Evolutionary conservation across 495 filamentous ascomycete species (phyloP).

Genomic region (Aspergillus carlsbadensis): DNA sequence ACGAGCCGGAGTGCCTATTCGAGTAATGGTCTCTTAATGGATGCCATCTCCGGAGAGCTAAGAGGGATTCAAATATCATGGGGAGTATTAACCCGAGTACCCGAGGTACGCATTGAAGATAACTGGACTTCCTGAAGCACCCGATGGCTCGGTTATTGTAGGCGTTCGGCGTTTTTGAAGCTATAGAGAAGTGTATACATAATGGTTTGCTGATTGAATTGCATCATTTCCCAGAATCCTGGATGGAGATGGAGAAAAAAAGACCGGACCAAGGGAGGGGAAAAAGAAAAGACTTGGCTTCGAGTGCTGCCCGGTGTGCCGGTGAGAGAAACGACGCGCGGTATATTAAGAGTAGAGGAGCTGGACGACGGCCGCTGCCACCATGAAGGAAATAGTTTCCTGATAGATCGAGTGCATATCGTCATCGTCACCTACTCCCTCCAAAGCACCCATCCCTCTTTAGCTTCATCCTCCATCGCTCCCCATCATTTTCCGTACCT

Average conservation of each 20-base stretch:
- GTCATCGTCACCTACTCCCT: slow-evolving; percentile 2
- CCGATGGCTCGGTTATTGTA: slow-evolving; percentile 18
- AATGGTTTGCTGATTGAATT: not conserved
- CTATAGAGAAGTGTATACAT: not conserved
- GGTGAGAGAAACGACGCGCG: slow-evolving; percentile 15
- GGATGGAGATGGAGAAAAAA: slow-evolving; percentile 7
- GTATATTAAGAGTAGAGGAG: not conserved
- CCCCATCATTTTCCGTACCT: not conserved
- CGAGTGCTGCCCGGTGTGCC: slow-evolving; percentile 23
- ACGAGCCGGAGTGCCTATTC: not conserved
- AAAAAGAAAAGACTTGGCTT: slow-evolving; percentile 11
- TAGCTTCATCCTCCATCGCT: not conserved
- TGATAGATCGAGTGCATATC: not conserved
- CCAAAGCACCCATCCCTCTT: not conserved
- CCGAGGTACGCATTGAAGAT: slow-evolving; percentile 17
- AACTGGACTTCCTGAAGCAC: slow-evolving; percentile 19
- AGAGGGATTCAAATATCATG: not conserved
- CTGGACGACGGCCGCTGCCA: too few species aligned
- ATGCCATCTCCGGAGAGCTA: too few species aligned
- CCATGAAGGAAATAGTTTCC: not conserved
- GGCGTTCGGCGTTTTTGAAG: not conserved
- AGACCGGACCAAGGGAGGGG: slow-evolving; percentile 10
- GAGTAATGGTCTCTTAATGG: not conserved
- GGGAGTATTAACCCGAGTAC: slow-evolving; percentile 22
- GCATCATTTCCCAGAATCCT: not conserved